phyloP scores from a whole-genome alignment of 768 basidiomycete species.

The Porpolomopsis calyptriformis region DNA sequence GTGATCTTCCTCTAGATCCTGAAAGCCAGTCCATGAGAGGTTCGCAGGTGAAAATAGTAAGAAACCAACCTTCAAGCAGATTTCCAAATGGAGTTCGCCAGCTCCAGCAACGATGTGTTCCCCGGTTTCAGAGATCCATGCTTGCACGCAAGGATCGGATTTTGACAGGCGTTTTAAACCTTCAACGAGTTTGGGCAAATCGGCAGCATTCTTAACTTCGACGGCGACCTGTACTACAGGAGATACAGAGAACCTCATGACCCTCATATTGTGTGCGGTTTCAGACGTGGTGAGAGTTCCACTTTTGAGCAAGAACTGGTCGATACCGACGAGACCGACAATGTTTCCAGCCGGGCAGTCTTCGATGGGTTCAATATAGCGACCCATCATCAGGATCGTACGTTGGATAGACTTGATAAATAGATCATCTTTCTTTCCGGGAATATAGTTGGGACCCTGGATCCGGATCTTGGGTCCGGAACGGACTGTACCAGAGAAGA shows the following conservation, averaged over 20 bases:
- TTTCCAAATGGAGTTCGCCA: slow-evolving; percentile 98
- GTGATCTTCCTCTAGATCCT: slow-evolving; percentile 99
- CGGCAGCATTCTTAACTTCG: slow-evolving; percentile 98
- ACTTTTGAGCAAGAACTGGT: slow-evolving; percentile 99
- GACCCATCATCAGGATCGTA: slow-evolving; percentile 99
- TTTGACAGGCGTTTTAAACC: slow-evolving; percentile 99
- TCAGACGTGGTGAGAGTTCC: slow-evolving; percentile 97
- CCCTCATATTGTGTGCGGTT: slow-evolving; percentile 99
- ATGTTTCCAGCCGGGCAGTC: slow-evolving; percentile 99
- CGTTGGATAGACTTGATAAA: slow-evolving; percentile 98
- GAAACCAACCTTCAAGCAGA: slow-evolving; percentile 84
- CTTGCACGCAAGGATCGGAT: slow-evolving; percentile 98
- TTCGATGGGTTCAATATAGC: slow-evolving; percentile 96
- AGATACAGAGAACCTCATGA: slow-evolving; percentile 99
- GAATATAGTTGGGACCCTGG: slow-evolving; percentile 97
- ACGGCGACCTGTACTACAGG: slow-evolving; percentile 99
- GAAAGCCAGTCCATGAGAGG: slow-evolving; percentile 7
- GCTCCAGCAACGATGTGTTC: slow-evolving; percentile 99
- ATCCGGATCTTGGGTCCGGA: slow-evolving; percentile 98
- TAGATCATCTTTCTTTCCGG: slow-evolving; percentile 97
- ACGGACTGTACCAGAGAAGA: slow-evolving; percentile 97
- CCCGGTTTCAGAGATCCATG: slow-evolving; percentile 84
- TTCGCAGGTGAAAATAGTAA: neutral
- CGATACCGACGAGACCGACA: slow-evolving; percentile 96
- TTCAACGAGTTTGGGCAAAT: slow-evolving; percentile 99